Conservation (phyloP, 495 filamentous ascomycete species). For the Penicillium lividum region DNA sequence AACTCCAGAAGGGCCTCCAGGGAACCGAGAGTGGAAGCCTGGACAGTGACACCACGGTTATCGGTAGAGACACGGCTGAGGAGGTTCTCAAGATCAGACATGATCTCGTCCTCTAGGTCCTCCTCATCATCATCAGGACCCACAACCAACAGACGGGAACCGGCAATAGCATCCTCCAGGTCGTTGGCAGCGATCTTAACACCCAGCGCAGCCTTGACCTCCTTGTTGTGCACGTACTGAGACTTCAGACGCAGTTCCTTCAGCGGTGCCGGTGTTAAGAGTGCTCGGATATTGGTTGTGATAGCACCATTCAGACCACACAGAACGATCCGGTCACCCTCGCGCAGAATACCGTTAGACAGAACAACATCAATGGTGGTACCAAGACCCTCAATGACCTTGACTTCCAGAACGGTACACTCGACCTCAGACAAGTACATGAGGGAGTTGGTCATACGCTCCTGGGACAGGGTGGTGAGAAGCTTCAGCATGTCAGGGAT, state of each 20-base stretch:
- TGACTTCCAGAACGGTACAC: conserved; percentile 97
- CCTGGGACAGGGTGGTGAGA: conserved; percentile 85
- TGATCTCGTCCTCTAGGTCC: conserved; percentile 94
- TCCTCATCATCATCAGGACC: conserved; percentile 96
- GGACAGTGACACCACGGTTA: conserved; percentile 91
- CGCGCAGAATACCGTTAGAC: conserved; percentile 90
- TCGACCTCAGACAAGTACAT: conserved; percentile 99
- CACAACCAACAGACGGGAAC: conserved; percentile 89
- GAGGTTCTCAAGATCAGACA: conserved; percentile 89
- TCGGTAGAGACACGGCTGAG: conserved; percentile 87
- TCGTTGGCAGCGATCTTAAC: conserved; percentile 98
- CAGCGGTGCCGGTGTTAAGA: conserved; percentile 90
- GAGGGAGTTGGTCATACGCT: conserved; percentile 94
- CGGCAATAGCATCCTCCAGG: conserved; percentile 94
- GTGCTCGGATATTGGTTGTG: conserved; percentile 91
- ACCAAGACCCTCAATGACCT: conserved; percentile 97
- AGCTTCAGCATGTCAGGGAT: conserved; percentile 99
- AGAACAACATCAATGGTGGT: conserved; percentile 98
- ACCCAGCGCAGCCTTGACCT: conserved; percentile 96
- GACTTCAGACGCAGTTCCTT: conserved; percentile 95
- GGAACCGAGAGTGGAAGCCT: conserved; percentile 96
- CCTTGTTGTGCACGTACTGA: conserved; percentile 96
- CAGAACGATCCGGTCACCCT: conserved; percentile 92
- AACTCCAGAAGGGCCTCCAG: conserved; percentile 97
- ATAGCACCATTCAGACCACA: conserved; percentile 96